Base-by-base conservation (phyloP, 192 early-diverging fungal species). In the Coemansia sp. region DNA sequence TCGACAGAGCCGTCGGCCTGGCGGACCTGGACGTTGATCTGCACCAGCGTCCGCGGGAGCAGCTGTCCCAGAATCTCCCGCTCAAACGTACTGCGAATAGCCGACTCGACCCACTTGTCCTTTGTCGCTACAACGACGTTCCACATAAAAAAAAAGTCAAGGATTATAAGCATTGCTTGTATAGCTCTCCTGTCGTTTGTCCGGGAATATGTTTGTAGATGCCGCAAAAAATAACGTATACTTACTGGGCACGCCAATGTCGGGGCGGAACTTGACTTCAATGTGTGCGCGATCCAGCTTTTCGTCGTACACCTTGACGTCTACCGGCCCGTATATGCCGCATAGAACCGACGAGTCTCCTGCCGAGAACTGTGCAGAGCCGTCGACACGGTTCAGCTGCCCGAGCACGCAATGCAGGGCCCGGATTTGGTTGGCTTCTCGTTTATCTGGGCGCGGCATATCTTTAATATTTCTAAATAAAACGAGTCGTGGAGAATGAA, bases 41-140 rank as follows among this genome's bases (percentile, higher is more conserved):
- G 88, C 14, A 99, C 84, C 32, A 83, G 45, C 3, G 95, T 95
- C 28, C 95, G 82, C 25, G 97, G 97, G 72, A 95, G 91, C 49
- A 94, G 71, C 24, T 83, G 83, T n/a, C 82, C 75, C 33, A 95
- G 65, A 29, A 98, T 84, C 19, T 89, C 63, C 22, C 86, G 81
- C 58, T 93, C 90, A 40, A 94, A 77, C 5, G 92, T 87, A 44
- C 86, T 77, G 40, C 88, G 82, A 24, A 98, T 48, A 2, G 73
- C 76, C 6, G 69, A 67, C 66, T 96, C 95, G 18, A 85, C 71
- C 46, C 87, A 81, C 66, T 87, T 87, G 54, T 97, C 95, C 54
- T 77, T 81, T 8, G 89, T 87, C 11, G 69, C 81, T 6, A 54
- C 53, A 54, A n/a, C n/a, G n/a, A n/a, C n/a, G n/a, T n/a, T n/a